Evolutionary conservation across 2,329 filamentous ascomycete species (phyloP).

Genomic region (Pseudogymnoascus sp.): DNA sequence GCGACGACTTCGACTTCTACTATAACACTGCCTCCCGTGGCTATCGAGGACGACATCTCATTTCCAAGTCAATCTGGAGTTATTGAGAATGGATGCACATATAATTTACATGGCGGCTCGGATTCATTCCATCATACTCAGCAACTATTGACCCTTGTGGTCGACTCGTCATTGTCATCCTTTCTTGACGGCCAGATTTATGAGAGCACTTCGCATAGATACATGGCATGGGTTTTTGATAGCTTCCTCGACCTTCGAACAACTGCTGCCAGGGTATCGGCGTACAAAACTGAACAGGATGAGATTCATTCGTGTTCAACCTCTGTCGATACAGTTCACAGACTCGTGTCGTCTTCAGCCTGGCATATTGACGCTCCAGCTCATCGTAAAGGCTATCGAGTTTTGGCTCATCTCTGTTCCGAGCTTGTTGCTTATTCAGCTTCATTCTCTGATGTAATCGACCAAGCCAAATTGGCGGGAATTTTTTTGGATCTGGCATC

Average conservation of each 20-base stretch:
- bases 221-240: conserved; percentile 24
- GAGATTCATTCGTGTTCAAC: conserved; percentile 4
- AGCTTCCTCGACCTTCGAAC: conserved; percentile 21
- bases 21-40: conserved; percentile 16
- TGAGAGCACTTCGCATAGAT: conserved; percentile 23
- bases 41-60: conserved; percentile 15
- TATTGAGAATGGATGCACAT: conserved; percentile 19
- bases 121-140: conserved; percentile 23
- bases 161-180: conserved; percentile 22
- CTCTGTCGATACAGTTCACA: conserved; percentile 18
- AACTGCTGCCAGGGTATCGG: conserved; percentile 14
- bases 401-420: conserved; percentile 22
- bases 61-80: not conserved
- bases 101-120: conserved; percentile 18
- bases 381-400: conserved; percentile 25
- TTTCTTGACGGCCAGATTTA: conserved; percentile 23
- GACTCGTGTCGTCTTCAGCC: conserved; percentile 19
- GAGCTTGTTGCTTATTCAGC: conserved; percentile 19
- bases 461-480: conserved; percentile 16
- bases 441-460: conserved; percentile 15
- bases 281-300: not conserved
- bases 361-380: conserved; percentile 17
- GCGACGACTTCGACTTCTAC: not conserved
- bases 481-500: conserved; percentile 21
- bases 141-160: conserved; percentile 23